Conservation (phyloP, 306 rosid genomes). For the Quercus suber region DNA sequence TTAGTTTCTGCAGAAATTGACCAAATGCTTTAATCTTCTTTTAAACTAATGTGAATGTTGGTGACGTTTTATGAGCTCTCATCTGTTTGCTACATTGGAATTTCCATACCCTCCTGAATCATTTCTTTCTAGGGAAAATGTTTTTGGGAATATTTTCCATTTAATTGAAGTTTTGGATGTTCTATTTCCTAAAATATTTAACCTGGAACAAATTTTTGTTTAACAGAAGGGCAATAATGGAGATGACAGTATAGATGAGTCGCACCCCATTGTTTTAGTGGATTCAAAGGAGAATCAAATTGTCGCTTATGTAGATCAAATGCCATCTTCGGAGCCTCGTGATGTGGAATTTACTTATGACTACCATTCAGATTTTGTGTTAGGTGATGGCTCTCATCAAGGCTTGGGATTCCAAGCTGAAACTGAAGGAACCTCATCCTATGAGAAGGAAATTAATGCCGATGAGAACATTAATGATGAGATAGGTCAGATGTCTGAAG, state of each 20-base stretch:
- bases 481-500: slow-evolving; percentile 35
- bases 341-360: slow-evolving; percentile 52
- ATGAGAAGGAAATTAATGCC: slow-evolving; percentile 43
- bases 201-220: slow-evolving; percentile 18
- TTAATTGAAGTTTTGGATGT: not conserved
- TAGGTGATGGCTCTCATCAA: slow-evolving; percentile 74
- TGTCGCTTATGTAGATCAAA: slow-evolving; percentile 47
- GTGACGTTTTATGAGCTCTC: not conserved
- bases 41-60: not conserved
- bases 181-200: slow-evolving; percentile 17
- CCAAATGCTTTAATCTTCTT: not conserved
- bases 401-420: slow-evolving; percentile 80
- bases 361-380: slow-evolving; percentile 56
- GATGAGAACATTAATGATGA: slow-evolving; percentile 36
- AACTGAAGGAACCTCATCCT: slow-evolving; percentile 42
- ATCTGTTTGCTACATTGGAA: not conserved
- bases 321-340: slow-evolving; percentile 42
- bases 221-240: slow-evolving; percentile 46
- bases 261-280: slow-evolving; percentile 42
- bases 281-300: slow-evolving; percentile 44
- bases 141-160: not conserved
- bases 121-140: not conserved
- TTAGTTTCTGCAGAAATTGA: not conserved
- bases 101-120: not conserved
- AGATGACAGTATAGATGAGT: slow-evolving; percentile 29